Base-by-base conservation (phyloP, 495 filamentous ascomycete genomes). In the Xylaria cubensis region DNA sequence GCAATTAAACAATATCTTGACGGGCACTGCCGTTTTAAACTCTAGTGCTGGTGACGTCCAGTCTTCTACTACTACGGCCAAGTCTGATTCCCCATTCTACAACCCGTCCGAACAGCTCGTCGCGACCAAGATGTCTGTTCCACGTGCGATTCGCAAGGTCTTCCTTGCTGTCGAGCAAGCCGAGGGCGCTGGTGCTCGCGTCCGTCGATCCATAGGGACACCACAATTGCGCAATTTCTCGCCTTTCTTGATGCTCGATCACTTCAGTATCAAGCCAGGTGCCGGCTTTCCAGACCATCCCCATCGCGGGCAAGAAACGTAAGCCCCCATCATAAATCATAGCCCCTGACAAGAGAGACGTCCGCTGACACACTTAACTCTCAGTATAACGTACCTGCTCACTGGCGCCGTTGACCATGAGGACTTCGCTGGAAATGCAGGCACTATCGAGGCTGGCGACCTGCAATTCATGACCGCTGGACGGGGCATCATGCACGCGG, bases 381-480 rank as follows among this genome's bases (percentile, higher is more conserved):
- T 53, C 81, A 85, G 65, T 15, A 97, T 99, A 78, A 99, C 96
- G 17, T 99, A 98, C 80, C 84, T 98, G 3, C 84, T 98, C 1
- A 80, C 85, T 1, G 95, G 95, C 65, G 93, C 87, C 0, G 90
- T 97, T 70, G 95, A 98, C 83, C 95, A 98, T 75, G 96, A 98
- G 83, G 95, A 98, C 76, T 98, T 98, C 71, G 92, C 94, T 1
- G 96, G 96, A 3, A 91, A 97, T 83, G 87, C 86, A 46, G 96
- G 95, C 62, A 95, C 92, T 6, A 95, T 99, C 73, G 87, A 92
- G 64, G 80, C 91, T 0, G 95, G 95, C 3, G 96, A 97, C 70
- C 81, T 98, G 53, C 95, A 98, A 78, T 98, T 98, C 88, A 98
- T 98, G 95, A 98, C 95, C 0, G 95, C 95, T 4, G 95, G 95